A percentile compares a stretch with the other conserved stretches of the same genome.
These are phyloP conservation scores for Monoraphidium neglectum DNA, from an alignment of 139 green algal species.

Conservation along the genomic window DNA sequence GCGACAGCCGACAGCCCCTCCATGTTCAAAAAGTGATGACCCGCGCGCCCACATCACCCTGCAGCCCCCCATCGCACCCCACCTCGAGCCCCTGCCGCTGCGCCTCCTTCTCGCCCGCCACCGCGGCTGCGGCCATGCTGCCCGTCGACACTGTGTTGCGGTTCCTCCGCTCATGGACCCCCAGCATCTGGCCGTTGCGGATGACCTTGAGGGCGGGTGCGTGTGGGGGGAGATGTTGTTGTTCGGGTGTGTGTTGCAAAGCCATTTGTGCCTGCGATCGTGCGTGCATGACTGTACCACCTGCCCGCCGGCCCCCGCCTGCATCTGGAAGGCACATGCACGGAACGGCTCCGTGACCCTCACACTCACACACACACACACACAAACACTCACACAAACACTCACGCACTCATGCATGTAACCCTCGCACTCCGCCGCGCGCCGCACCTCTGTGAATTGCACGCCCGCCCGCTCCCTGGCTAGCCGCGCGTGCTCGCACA, in stretches of 20 bases:
- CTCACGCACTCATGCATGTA: background rate
- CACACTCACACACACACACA: background rate
- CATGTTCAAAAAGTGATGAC: slow-evolving; percentile 52
- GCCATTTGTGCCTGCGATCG: too few species aligned
- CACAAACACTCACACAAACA: background rate
- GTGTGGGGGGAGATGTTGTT: too few species aligned
- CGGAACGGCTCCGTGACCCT: too few species aligned
- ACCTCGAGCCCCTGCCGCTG: background rate
- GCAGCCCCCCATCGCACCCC: slow-evolving; percentile 5
- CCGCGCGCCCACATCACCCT: background rate
- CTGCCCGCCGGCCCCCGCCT: too few species aligned
- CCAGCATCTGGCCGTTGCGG: slow-evolving; percentile 97
- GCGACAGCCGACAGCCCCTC: too few species aligned
- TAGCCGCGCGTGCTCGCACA: slow-evolving; percentile 90
- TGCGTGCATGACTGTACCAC: too few species aligned
- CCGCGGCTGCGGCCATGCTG: slow-evolving; percentile 45
- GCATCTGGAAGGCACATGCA: too few species aligned
- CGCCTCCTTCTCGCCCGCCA: background rate
- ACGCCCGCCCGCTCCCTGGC: slow-evolving; percentile 59
- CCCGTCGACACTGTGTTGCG: slow-evolving; percentile 63
- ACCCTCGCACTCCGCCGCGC: background rate
- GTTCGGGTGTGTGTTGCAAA: too few species aligned
- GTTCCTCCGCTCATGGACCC: slow-evolving; percentile 79
- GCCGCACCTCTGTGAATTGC: slow-evolving; percentile 41
- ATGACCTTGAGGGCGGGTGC: slow-evolving; percentile 90